Evolutionary conservation across 495 filamentous ascomycete species (phyloP).

Genomic region (Oidiodendron maius): DNA sequence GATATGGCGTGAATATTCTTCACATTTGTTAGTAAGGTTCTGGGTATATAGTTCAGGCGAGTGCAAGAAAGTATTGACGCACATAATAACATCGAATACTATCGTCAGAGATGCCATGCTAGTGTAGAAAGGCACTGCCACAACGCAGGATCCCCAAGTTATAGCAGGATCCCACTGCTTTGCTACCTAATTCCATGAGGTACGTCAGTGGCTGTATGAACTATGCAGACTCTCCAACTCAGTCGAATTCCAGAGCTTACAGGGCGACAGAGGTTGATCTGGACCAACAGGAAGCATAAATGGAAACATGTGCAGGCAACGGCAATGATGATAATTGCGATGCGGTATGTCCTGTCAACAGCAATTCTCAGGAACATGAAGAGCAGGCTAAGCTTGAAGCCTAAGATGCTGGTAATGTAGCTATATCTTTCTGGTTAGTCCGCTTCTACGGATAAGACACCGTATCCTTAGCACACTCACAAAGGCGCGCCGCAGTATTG

Average conservation of each 20-base stretch:
- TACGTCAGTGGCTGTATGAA: background rate
- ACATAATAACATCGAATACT: constrained; percentile 43
- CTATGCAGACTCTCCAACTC: no score
- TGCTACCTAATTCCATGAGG: constrained; percentile 26
- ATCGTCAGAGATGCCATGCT: constrained; percentile 35
- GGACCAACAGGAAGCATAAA: constrained; percentile 52
- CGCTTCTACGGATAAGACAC: no score
- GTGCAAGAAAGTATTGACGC: constrained; percentile 16
- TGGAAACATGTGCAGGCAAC: constrained; percentile 60
- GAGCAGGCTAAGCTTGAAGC: constrained; percentile 47
- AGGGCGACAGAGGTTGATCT: constrained; percentile 40
- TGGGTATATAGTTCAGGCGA: no score
- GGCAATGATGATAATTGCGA: constrained; percentile 28
- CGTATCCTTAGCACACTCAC: constrained; percentile 18
- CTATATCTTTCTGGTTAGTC: no score
- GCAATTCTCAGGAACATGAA: constrained; percentile 44
- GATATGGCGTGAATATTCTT: constrained; percentile 42
- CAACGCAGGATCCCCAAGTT: constrained; percentile 32
- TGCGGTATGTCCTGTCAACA: constrained; percentile 33
- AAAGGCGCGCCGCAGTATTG: constrained; percentile 37
- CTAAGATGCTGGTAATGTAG: constrained; percentile 38
- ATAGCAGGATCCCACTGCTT: constrained; percentile 40
- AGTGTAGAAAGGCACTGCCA: constrained; percentile 35
- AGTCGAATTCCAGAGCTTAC: constrained; percentile 24
- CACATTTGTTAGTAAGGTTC: no score